Evolutionary conservation across 2,329 filamentous ascomycete species (phyloP), one percentile per base, ranked within the genome.

Genomic region (Phaeophleospora eucalypticola): DNA sequence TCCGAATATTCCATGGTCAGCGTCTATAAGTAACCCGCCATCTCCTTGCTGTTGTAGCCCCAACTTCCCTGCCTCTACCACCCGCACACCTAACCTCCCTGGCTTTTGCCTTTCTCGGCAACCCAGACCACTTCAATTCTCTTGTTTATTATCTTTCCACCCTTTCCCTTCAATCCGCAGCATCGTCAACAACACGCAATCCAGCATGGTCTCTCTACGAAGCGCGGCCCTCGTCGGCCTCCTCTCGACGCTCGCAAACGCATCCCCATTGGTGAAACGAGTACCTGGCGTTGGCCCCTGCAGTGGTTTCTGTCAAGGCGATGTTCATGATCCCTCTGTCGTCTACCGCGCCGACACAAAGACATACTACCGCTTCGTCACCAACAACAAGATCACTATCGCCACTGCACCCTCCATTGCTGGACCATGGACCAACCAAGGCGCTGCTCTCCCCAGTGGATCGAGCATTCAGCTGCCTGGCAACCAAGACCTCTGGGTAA

Each of bases 321-420:
- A 45, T 14, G 42, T 56, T 4, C 53, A 56, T 41, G 53, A 56
- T n/a, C 53, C 53, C 4, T 35, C 47, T 17, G 50, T 56, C 10
- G 41, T 56, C 45, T 56, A 56, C 18, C 53, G 49, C 21, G 45
- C 48, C 32, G 50, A 53, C 15, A 53, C 53, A 15, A 36, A 43
- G 21, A 69, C 54, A 0, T 78, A 78, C 59, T 78, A 72, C 57
- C 72, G 74, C 9, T 77, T 78, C 56, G 74, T 71, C 0, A 78
- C 76, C 0, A 73, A 73, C 24, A 70, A 71, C 39, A 68, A 70
- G 44, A 76, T 78, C 36, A 68, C 71, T 1, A 70, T 76, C 36
- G 70, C 72, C 33, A 72, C 66, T 17, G 69, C 75, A 3, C 66
- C 71, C 1, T 62, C 64, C 8, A 67, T 78, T 33, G 61, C 61